Conservation (phyloP, 2,329 filamentous ascomycete genomes). For the Byssothecium circinans region DNA sequence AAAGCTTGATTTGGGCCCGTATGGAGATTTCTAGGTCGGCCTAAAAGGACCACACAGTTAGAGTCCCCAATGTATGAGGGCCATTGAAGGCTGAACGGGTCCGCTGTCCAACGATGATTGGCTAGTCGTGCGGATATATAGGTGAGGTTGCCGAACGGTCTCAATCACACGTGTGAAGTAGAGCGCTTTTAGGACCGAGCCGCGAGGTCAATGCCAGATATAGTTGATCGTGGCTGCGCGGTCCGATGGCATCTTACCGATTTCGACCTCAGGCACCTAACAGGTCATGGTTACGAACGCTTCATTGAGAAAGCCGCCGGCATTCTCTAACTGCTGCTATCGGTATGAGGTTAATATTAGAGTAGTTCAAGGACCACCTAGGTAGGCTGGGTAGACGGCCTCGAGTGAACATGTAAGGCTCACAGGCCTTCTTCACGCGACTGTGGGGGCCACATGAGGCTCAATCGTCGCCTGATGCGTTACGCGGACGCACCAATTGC, state of each 20-base stretch:
- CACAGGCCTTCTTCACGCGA: background rate
- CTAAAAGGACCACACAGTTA: background rate
- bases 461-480: slow-evolving; percentile 1
- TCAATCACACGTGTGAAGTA: background rate
- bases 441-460: background rate
- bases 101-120: background rate
- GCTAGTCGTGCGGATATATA: background rate
- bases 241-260: slow-evolving; percentile 1
- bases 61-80: background rate
- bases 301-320: background rate
- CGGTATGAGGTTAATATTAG: slow-evolving; percentile 5
- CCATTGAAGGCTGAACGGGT: background rate
- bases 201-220: slow-evolving; percentile 2
- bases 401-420: background rate
- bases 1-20: background rate
- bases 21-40: background rate
- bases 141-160: background rate
- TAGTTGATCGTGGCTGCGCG: slow-evolving; percentile 1
- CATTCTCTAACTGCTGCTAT: slow-evolving; percentile 9
- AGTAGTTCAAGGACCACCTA: slow-evolving; percentile 1
- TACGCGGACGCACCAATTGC: background rate
- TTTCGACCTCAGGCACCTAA: slow-evolving; percentile 10
- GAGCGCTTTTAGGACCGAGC: slow-evolving; percentile 12
- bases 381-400: background rate
- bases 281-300: background rate